phyloP scores from a whole-genome alignment of 768 basidiomycete genomes.

The Sarcodon aspratus region DNA sequence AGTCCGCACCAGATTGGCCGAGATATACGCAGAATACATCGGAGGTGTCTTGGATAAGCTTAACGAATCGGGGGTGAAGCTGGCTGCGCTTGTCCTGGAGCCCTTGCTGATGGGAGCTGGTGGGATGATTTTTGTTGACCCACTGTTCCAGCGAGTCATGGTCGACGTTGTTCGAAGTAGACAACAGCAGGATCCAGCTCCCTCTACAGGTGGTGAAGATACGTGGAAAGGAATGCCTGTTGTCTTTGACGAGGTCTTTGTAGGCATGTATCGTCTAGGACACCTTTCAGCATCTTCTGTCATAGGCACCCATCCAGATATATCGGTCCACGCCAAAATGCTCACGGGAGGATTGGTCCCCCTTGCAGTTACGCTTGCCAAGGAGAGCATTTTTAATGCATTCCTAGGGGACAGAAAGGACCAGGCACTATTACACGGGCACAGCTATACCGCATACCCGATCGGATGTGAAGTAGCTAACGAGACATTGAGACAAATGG shows the following conservation, averaged over 20 bases:
- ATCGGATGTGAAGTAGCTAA: slow-evolving; percentile 89
- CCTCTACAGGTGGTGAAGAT: slow-evolving; percentile 8
- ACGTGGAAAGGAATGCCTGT: slow-evolving; percentile 71
- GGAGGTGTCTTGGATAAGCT: slow-evolving; percentile 36
- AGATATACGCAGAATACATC: slow-evolving; percentile 52
- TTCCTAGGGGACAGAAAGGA: slow-evolving; percentile 68
- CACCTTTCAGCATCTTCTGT: slow-evolving; percentile 50
- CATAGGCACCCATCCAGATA: slow-evolving; percentile 71
- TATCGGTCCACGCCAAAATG: slow-evolving; percentile 87
- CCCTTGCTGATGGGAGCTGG: slow-evolving; percentile 95
- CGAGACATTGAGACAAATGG: slow-evolving; percentile 59
- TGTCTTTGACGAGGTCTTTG: slow-evolving; percentile 94
- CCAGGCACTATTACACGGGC: slow-evolving; percentile 87
- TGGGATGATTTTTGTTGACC: slow-evolving; percentile 96
- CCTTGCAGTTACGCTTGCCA: slow-evolving; percentile 75
- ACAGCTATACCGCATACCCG: slow-evolving; percentile 92
- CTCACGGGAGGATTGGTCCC: slow-evolving; percentile 90
- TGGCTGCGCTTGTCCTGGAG: slow-evolving; percentile 80
- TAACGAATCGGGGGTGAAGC: slow-evolving; percentile 24
- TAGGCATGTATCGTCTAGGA: slow-evolving; percentile 84
- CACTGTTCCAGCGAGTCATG: slow-evolving; percentile 85
- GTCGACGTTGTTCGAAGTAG: slow-evolving; percentile 61
- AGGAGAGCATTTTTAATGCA: slow-evolving; percentile 65
- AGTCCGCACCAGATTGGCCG: slow-evolving; percentile 47
- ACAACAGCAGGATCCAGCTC: slow-evolving; percentile 21